Conservation (phyloP, 1,139 yeast species). For the Schizosaccharomyces versatilis region DNA sequence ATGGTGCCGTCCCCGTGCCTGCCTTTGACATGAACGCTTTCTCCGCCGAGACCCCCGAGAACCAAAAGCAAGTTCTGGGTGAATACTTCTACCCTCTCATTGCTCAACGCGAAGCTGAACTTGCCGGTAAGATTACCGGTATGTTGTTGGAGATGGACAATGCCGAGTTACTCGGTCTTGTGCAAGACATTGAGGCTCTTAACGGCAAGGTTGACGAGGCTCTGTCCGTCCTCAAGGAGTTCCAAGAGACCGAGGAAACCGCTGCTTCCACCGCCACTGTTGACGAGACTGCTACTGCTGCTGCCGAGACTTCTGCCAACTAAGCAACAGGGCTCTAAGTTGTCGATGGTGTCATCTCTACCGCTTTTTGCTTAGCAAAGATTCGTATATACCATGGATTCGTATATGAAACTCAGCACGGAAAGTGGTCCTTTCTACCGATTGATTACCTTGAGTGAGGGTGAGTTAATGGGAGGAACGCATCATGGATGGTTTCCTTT, state of each 20-base stretch:
- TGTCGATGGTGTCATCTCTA: too few species aligned
- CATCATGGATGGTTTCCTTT: too few species aligned
- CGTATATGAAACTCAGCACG: too few species aligned
- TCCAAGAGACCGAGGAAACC: constrained; percentile 5
- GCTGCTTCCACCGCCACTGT: too few species aligned
- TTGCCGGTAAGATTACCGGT: constrained; percentile 97
- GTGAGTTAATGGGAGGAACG: too few species aligned
- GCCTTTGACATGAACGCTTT: constrained; percentile 18
- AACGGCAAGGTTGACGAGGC: constrained; percentile 89
- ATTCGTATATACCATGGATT: too few species aligned
- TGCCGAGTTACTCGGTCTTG: constrained; percentile 70
- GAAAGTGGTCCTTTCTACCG: too few species aligned
- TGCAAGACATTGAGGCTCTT: constrained; percentile 66
- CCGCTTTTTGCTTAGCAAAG: too few species aligned
- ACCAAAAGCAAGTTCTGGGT: constrained; percentile 91
- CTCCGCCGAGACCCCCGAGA: constrained; percentile 37
- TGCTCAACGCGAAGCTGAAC: constrained; percentile 76
- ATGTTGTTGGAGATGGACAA: constrained; percentile 94
- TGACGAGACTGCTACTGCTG: too few species aligned
- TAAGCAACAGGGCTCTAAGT: too few species aligned
- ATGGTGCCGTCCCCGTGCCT: constrained; percentile 1
- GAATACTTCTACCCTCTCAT: constrained; percentile 93
- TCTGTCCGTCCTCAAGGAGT: constrained; percentile 72
- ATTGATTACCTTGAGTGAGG: too few species aligned
- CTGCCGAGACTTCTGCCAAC: too few species aligned